Percentiles rank a stretch among this genome's conserved stretches.
phyloP scores from a whole-genome alignment of 2,329 filamentous ascomycete species.

The Fonsecaea erecta region DNA sequence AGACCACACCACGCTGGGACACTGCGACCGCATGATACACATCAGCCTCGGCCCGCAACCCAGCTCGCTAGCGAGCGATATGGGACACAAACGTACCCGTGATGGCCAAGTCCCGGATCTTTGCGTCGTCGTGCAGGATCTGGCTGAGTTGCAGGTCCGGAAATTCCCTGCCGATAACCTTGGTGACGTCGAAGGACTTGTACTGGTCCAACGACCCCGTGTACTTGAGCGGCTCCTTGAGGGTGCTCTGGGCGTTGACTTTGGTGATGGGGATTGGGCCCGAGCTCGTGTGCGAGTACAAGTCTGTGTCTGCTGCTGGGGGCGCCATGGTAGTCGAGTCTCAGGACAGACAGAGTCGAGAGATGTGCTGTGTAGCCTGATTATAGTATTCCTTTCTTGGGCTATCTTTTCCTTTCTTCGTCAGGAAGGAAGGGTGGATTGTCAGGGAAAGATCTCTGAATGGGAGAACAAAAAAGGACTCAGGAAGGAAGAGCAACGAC shows the following conservation, averaged over 20 bases:
- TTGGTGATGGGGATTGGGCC: constrained; percentile 17
- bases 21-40: constrained; percentile 49
- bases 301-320: constrained; percentile 29
- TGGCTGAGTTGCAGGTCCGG: constrained; percentile 57
- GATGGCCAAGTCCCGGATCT: constrained; percentile 69
- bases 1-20: constrained; percentile 59
- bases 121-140: constrained; percentile 65
- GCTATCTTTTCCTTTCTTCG: background rate
- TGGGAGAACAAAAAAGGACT: background rate
- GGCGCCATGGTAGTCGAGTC: constrained; percentile 21
- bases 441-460: background rate
- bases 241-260: constrained; percentile 9
- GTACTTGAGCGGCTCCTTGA: constrained; percentile 45
- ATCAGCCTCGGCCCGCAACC: background rate
- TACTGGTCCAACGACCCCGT: constrained; percentile 50
- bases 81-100: constrained; percentile 56
- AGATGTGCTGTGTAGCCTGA: background rate
- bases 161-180: constrained; percentile 57
- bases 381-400: background rate
- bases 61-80: background rate
- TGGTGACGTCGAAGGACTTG: constrained; percentile 56
- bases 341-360: background rate
- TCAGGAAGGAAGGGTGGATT: background rate
- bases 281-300: constrained; percentile 13
- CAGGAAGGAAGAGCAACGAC: background rate